Base-by-base conservation (phyloP, 768 basidiomycete genomes). In the Royoungia palumana region DNA sequence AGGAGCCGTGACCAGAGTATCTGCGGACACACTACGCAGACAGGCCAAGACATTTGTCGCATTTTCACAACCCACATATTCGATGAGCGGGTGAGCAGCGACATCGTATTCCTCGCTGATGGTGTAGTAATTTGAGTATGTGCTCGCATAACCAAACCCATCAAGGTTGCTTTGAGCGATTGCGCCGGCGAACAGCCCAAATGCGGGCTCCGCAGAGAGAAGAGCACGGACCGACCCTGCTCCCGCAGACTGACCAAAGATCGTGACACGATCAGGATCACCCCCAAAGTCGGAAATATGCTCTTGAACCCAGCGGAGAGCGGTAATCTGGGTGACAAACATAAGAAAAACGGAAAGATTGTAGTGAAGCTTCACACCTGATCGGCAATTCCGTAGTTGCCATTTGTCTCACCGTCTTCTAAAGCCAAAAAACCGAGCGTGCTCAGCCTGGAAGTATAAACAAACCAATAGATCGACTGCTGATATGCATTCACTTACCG, bases 221-320 rank as follows among this genome's bases (percentile, higher is more conserved):
- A 73, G 57, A 1, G 69, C 67, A 17, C 72, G 67, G 0, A 77
- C 74, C 6, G 74, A 70, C 32, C 68, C 72, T 10, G 73, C 78
- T 24, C 79, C 80, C 12, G 79, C 79, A 6, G 75, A 78, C 58
- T 83, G 73, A 2, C 81, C 81, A 50, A 73, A 72, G 20, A 82
- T 75, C 4, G 77, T 79, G 40, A 84, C 73, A 1, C 70, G 70
- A 9, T 62, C 59, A 2, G 76, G 75, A 62, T 82, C 81, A 0
- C 82, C 81, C 32, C 80, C 80, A 52, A 83, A 83, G n/a, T 72
- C 69, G 1, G 65, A 60, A 50, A 83, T 81, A 61, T 83, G 71
- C 30, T 71, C 60, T 22, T 76, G 73, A 0, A 82, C 75, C 75
- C 76, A 72, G 36, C 71, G 59, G 30, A 79, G 60, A 14, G 69